Conservation (phyloP, 2,329 filamentous ascomycete genomes). For the Scedosporium aurantiacum region DNA sequence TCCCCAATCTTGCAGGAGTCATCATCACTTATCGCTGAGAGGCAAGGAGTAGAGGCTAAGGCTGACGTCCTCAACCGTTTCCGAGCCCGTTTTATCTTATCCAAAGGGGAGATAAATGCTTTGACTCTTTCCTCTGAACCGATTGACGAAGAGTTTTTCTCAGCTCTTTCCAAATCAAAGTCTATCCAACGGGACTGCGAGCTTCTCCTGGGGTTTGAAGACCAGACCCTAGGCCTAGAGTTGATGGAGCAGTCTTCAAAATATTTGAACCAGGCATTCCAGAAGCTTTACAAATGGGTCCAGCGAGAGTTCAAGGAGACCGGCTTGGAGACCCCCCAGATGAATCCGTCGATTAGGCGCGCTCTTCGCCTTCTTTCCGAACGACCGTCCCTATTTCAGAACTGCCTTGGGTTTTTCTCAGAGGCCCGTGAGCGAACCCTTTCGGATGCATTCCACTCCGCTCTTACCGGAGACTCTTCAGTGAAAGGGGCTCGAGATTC, state of each 20-base stretch:
- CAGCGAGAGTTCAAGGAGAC: conserved; percentile 86
- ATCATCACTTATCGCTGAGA: conserved; percentile 59
- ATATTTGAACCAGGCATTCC: conserved; percentile 77
- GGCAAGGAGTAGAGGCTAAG: conserved; percentile 64
- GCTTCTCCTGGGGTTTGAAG: conserved; percentile 77
- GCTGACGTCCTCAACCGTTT: conserved; percentile 70
- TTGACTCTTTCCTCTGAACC: conserved; percentile 71
- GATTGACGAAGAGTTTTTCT: conserved; percentile 78
- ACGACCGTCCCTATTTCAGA: conserved; percentile 81
- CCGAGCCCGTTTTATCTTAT: conserved; percentile 70
- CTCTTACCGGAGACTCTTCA: conserved; percentile 62
- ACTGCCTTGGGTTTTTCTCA: conserved; percentile 83
- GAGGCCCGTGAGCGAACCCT: conserved; percentile 79
- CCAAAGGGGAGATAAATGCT: conserved; percentile 65
- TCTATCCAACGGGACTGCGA: conserved; percentile 83
- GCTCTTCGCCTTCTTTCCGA: conserved; percentile 83
- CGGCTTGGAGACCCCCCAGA: conserved; percentile 88
- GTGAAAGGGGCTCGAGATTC: conserved; percentile 47
- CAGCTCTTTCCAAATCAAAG: conserved; percentile 66
- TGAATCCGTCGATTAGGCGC: conserved; percentile 71
- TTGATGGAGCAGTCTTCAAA: conserved; percentile 86
- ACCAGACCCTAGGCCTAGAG: conserved; percentile 77
- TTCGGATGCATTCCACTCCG: conserved; percentile 79
- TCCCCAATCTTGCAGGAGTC: conserved; percentile 68
- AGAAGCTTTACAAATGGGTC: conserved; percentile 93